Evolutionary conservation across 371 early-diverging fungal genomes (phyloP).

Genomic region (Mortierella sp.): DNA sequence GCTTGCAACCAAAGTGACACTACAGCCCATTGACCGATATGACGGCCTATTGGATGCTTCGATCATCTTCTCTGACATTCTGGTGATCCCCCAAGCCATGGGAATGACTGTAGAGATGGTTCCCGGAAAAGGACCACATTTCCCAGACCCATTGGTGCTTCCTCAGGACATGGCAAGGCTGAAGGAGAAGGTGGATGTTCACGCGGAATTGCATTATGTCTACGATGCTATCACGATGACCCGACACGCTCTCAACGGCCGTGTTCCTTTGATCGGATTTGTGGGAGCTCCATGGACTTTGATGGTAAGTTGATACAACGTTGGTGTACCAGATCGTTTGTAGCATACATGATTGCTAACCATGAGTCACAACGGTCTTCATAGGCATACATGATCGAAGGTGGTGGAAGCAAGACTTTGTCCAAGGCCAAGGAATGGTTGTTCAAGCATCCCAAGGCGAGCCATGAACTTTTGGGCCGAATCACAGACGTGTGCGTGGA

Average conservation of each 20-base stretch:
- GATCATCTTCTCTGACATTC: slow-evolving; percentile 98
- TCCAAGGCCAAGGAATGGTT: slow-evolving; percentile 92
- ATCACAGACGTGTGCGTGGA: slow-evolving; percentile 87
- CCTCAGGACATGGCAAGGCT: slow-evolving; percentile 82
- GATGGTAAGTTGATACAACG: slow-evolving; percentile 60
- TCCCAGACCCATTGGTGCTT: slow-evolving; percentile 82
- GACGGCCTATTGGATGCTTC: slow-evolving; percentile 91
- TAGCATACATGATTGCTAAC: background rate
- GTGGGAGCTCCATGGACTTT: slow-evolving; percentile 98
- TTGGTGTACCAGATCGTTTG: background rate
- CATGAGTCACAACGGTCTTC: background rate
- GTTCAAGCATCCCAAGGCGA: slow-evolving; percentile 81
- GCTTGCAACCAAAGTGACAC: slow-evolving; percentile 93
- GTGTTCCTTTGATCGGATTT: slow-evolving; percentile 95
- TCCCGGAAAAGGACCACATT: slow-evolving; percentile 92
- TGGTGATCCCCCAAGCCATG: slow-evolving; percentile 97
- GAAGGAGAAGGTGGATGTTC: slow-evolving; percentile 73
- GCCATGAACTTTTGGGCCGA: slow-evolving; percentile 81
- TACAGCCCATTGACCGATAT: slow-evolving; percentile 97
- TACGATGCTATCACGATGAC: slow-evolving; percentile 95
- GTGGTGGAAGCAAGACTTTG: slow-evolving; percentile 95
- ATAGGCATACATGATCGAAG: slow-evolving; percentile 97
- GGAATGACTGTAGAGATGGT: slow-evolving; percentile 95
- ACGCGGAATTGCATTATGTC: slow-evolving; percentile 88
- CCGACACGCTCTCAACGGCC: slow-evolving; percentile 83